Evolutionary conservation across 805 yeast species (phyloP), one percentile per base, ranked within the genome.

Genomic region (Wickerhamomyces bovis): DNA sequence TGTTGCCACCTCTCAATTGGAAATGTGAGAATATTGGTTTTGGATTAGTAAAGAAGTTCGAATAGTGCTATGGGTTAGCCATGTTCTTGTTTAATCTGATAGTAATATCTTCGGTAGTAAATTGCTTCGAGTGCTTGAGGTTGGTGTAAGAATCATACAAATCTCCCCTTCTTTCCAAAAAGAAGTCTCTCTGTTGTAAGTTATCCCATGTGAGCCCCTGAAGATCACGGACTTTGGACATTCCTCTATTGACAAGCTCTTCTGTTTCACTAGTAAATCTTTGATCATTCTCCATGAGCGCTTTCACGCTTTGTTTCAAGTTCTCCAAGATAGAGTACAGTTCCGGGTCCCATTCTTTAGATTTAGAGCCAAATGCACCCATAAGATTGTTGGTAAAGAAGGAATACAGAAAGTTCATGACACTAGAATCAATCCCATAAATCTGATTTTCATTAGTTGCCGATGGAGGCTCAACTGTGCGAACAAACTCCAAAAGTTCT

Each of bases 1-100:
- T 28, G 42, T 78, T 61, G 25, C 45, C 45, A 47, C 77, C 73
- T 15, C 85, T 62, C 30, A 80, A 64, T 61, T 80, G 85, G 58
- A 79, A 78, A 64, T 81, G 85, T 18, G 74, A 71, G 12, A 78
- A 64, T 51, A 69, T 72, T 6, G 81, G 76, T 44, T 70, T 71
- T 9, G 80, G 68, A 59, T 22, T 67, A 48, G 53, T 65, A 63
- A 54, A 62, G 65, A 28, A 72, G 69, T 18, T 71, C 58, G 45
- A 67, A 65, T 45, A 73, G 2, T 41, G 16, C 52, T 49, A 53
- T 3, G 4, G 15, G 3, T 39, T 20, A 21, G 22, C 21, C 18
- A 30, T 12, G 25, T 15, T 12, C 23, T 41, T 5, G 25, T 54
- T 56, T 28, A 44, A 19, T 13, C 39, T 19, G 2, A 44, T 28